These are phyloP conservation scores for Pseudozyma sp. DNA, from an alignment of 1,284 basidiomycete genomes.

Conservation along the genomic window DNA sequence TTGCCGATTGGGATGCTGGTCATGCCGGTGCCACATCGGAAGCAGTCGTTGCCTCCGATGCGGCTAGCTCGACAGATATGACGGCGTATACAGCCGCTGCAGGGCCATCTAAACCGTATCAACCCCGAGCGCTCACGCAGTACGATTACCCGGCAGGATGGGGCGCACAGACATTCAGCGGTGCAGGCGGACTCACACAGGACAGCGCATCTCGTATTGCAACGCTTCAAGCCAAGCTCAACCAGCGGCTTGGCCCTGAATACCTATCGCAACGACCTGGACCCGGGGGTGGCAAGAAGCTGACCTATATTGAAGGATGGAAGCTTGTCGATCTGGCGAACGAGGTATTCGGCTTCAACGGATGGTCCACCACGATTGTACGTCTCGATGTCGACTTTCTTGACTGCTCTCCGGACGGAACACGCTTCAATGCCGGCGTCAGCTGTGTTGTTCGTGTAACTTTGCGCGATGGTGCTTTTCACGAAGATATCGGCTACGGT, in stretches of 20 bases:
- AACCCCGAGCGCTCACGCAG: slow-evolving; percentile 31
- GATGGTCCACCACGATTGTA: slow-evolving; percentile 90
- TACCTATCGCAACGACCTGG: slow-evolving; percentile 90
- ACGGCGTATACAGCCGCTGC: not conserved
- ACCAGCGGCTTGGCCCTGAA: slow-evolving; percentile 91
- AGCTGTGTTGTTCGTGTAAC: slow-evolving; percentile 88
- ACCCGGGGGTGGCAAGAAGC: slow-evolving; percentile 77
- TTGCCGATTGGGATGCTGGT: slow-evolving; percentile 25
- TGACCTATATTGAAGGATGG: slow-evolving; percentile 97
- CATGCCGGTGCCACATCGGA: slow-evolving; percentile 7
- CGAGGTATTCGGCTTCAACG: slow-evolving; percentile 98
- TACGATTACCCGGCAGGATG: slow-evolving; percentile 53
- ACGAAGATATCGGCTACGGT: slow-evolving; percentile 86
- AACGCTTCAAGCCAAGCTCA: slow-evolving; percentile 82
- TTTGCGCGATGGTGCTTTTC: slow-evolving; percentile 85
- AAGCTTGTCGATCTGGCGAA: slow-evolving; percentile 81
- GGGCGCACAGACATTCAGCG: slow-evolving; percentile 40
- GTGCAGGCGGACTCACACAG: slow-evolving; percentile 40
- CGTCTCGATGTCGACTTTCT: slow-evolving; percentile 78
- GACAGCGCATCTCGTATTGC: slow-evolving; percentile 72
- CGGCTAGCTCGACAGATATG: slow-evolving; percentile 3
- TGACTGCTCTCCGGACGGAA: slow-evolving; percentile 73
- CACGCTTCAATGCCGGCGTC: slow-evolving; percentile 79
- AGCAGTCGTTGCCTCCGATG: not conserved
- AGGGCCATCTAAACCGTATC: slow-evolving; percentile 15